phyloP scores from a whole-genome alignment of 2,329 filamentous ascomycete species.

The Trichoderma brevicompactum region DNA sequence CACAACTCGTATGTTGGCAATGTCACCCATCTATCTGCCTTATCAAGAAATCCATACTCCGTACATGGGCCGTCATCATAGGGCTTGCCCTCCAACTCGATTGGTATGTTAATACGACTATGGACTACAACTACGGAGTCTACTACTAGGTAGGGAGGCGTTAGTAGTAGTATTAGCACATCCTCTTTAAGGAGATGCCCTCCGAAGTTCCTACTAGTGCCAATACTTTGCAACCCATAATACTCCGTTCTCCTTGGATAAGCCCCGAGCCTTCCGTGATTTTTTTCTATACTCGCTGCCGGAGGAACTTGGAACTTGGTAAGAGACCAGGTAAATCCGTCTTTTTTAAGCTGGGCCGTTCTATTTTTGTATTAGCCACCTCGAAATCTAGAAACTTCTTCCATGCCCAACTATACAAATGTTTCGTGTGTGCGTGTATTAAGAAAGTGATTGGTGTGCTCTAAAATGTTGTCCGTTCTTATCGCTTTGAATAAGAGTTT shows the following conservation, averaged over 20 bases:
- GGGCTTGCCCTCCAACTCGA: slow-evolving; percentile 7
- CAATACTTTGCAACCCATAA: neutral
- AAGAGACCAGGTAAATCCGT: neutral
- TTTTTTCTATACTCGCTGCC: neutral
- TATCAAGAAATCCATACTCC: neutral
- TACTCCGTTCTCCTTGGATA: slow-evolving; percentile 4
- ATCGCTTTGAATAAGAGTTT: no score
- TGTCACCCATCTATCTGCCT: neutral
- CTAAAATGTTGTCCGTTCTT: no score
- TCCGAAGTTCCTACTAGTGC: slow-evolving; percentile 4
- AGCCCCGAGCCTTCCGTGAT: slow-evolving; percentile 1
- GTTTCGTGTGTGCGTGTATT: no score
- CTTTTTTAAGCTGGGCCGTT: neutral
- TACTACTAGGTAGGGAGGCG: neutral
- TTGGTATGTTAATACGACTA: neutral
- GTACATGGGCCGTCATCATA: slow-evolving; percentile 1
- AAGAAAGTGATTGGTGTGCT: no score
- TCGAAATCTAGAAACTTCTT: neutral
- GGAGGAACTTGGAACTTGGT: neutral
- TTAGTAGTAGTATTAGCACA: neutral
- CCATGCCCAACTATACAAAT: no score
- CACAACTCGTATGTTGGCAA: neutral
- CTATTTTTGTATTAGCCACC: neutral
- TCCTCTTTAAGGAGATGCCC: neutral
- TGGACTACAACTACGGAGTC: neutral